phyloP scores from a whole-genome alignment of 192 early-diverging fungal genomes.

The Gamsiella multidivaricata region DNA sequence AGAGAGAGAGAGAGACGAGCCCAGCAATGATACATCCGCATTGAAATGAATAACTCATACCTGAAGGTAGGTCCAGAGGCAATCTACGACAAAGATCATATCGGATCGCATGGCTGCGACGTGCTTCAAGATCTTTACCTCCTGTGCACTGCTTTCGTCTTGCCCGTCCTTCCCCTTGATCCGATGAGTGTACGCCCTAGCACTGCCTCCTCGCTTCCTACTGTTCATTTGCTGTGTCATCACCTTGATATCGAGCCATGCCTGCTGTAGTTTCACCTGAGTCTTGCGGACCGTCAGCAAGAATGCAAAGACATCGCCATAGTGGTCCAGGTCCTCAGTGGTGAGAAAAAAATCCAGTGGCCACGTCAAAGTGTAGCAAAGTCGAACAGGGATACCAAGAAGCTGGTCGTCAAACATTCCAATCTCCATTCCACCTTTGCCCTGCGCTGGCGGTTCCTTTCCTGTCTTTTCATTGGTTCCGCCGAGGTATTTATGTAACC shows the following conservation, averaged over 20 bases:
- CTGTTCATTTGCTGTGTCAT: slow-evolving; percentile 47
- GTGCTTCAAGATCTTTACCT: slow-evolving; percentile 43
- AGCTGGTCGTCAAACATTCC: slow-evolving; percentile 61
- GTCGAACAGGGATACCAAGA: slow-evolving; percentile 60
- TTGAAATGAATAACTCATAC: slow-evolving; percentile 45
- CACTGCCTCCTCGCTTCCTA: slow-evolving; percentile 17
- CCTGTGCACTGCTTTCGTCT: slow-evolving; percentile 22
- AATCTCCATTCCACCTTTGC: not conserved
- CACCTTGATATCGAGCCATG: slow-evolving; percentile 53
- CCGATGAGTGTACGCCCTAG: slow-evolving; percentile 7
- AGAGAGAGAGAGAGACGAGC: not conserved
- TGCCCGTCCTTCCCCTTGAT: not conserved
- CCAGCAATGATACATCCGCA: not conserved
- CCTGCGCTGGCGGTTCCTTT: not conserved
- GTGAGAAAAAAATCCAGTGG: slow-evolving; percentile 78
- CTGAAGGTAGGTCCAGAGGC: slow-evolving; percentile 79
- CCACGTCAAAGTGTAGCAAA: slow-evolving; percentile 72
- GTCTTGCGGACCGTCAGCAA: slow-evolving; percentile 66
- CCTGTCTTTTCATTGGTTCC: not conserved
- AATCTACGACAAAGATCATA: slow-evolving; percentile 80
- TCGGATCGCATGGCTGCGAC: slow-evolving; percentile 64
- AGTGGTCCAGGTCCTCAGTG: slow-evolving; percentile 65
- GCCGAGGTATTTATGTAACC: not conserved
- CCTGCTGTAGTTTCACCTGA: slow-evolving; percentile 63
- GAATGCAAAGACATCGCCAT: slow-evolving; percentile 71